Percentiles rank a stretch among this genome's conserved stretches.
Evolutionary conservation across 805 yeast genomes (phyloP).

Genomic region (Wickerhamomyces canadensis): DNA sequence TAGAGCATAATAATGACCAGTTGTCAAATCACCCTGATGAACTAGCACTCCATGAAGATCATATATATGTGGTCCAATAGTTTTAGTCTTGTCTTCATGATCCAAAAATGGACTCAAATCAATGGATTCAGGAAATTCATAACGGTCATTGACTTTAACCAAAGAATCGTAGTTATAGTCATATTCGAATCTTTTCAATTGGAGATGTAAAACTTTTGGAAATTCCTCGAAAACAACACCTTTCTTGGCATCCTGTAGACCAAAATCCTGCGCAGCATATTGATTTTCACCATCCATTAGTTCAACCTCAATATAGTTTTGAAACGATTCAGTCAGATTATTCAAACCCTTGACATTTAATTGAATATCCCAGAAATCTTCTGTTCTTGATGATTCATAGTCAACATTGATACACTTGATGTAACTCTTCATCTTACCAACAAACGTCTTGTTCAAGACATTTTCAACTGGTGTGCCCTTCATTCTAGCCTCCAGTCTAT

Average conservation of each 20-base stretch:
- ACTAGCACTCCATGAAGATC: conserved; percentile 90
- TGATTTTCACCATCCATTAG: conserved; percentile 91
- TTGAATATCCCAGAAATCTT: conserved; percentile 98
- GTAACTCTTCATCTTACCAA: conserved; percentile 94
- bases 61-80: conserved; percentile 64
- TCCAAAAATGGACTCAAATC: conserved; percentile 79
- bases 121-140: conserved; percentile 80
- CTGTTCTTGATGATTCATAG: conserved; percentile 85
- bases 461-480: conserved; percentile 79
- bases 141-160: conserved; percentile 87
- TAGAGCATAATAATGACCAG: conserved; percentile 95
- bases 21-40: conserved; percentile 92
- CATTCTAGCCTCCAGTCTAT: conserved; percentile 84
- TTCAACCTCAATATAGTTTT: conserved; percentile 84
- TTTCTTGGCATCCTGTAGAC: conserved; percentile 92
- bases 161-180: conserved; percentile 85
- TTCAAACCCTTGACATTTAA: conserved; percentile 82
- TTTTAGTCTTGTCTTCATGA: conserved; percentile 32
- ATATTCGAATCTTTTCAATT: conserved; percentile 89
- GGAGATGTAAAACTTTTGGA: conserved; percentile 91
- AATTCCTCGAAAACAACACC: conserved; percentile 89
- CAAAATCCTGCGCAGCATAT: conserved; percentile 85
- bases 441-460: conserved; percentile 74
- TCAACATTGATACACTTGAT: conserved; percentile 90
- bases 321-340: conserved; percentile 69